These are phyloP conservation scores for Arachnopeziza araneosa DNA, from an alignment of 2,329 filamentous ascomycete species.

Conservation along the genomic window DNA sequence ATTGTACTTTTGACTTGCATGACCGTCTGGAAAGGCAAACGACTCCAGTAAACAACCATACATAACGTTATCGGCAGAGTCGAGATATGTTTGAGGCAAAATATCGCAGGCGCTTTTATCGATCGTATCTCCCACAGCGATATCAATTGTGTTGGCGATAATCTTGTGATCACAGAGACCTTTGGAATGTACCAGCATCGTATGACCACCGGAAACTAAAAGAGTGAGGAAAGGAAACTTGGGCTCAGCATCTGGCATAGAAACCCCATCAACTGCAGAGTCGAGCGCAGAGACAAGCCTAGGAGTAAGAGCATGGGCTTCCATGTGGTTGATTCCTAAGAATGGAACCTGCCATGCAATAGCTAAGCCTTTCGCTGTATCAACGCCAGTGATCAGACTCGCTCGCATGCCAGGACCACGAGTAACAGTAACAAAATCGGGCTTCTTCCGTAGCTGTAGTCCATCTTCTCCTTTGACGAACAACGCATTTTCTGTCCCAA, in stretches of 20 bases:
- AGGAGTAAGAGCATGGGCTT: constrained; percentile 88
- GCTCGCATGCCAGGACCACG: constrained; percentile 84
- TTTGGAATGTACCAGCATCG: constrained; percentile 72
- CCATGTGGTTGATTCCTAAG: constrained; percentile 92
- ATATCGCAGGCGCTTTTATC: constrained; percentile 81
- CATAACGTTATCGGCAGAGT: constrained; percentile 56
- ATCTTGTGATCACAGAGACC: constrained; percentile 65
- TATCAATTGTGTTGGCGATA: constrained; percentile 67
- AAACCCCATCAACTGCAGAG: background rate
- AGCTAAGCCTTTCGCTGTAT: constrained; percentile 81
- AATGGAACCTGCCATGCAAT: constrained; percentile 79
- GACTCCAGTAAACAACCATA: constrained; percentile 75
- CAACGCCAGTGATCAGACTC: constrained; percentile 71
- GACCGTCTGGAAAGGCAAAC: constrained; percentile 63
- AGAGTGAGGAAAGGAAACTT: constrained; percentile 81
- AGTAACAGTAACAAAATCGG: constrained; percentile 85
- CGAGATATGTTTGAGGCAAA: constrained; percentile 56
- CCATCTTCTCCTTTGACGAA: constrained; percentile 17
- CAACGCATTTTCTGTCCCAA: constrained; percentile 16
- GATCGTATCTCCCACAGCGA: constrained; percentile 83
- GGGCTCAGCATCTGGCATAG: constrained; percentile 33
- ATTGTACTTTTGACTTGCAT: constrained; percentile 34
- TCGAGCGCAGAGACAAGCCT: constrained; percentile 63
- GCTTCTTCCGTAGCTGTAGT: constrained; percentile 37
- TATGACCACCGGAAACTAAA: constrained; percentile 89